phyloP scores from a whole-genome alignment of 169 alveolate species.

The Sarcocystis neurona region DNA sequence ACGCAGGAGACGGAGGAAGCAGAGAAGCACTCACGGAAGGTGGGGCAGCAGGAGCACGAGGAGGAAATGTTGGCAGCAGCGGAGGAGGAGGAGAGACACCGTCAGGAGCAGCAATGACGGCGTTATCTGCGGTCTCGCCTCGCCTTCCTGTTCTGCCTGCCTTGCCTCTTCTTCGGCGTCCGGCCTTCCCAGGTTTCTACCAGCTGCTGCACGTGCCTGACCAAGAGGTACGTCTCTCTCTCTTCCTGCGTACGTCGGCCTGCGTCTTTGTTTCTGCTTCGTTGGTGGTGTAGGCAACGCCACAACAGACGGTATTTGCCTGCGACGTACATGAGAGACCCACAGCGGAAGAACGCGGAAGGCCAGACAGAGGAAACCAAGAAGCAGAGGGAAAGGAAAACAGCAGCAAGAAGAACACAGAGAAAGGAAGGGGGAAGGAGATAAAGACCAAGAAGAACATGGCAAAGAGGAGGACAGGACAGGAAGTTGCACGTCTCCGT shows the following conservation, averaged over 20 bases:
- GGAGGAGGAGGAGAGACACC: neutral
- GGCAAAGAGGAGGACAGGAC: no score
- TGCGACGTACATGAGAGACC: no score
- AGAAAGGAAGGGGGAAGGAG: neutral
- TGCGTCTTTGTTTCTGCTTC: no score
- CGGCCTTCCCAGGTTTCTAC: conserved; percentile 83
- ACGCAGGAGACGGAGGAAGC: no score
- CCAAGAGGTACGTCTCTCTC: conserved; percentile 45
- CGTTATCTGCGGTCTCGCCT: conserved; percentile 43
- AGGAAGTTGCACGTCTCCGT: no score
- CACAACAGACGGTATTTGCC: no score
- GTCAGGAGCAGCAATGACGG: neutral
- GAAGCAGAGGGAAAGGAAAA: neutral
- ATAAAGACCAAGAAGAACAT: neutral
- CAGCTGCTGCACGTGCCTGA: conserved; percentile 80
- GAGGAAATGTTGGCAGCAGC: neutral
- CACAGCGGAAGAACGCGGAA: no score
- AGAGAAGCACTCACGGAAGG: no score
- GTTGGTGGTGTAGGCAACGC: no score
- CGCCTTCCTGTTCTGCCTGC: conserved; percentile 72
- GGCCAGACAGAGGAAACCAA: no score
- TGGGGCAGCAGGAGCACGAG: neutral
- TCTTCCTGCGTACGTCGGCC: no score
- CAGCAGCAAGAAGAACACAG: neutral
- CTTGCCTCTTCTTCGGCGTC: conserved; percentile 76